phyloP scores from a whole-genome alignment of 2,329 filamentous ascomycete genomes.

The Paecilomyces dactylethromorphus region DNA sequence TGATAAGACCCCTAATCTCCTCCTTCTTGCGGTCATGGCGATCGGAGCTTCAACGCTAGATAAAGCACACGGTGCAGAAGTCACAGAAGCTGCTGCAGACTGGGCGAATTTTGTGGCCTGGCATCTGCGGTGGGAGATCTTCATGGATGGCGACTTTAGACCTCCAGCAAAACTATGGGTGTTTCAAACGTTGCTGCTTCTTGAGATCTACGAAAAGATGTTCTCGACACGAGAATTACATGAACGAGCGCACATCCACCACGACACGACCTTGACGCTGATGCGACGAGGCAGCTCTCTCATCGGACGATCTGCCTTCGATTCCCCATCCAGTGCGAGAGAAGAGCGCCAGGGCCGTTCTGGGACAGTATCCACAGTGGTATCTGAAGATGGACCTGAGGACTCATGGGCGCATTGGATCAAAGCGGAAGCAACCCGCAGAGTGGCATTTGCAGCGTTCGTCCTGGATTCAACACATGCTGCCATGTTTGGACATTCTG shows the following conservation, averaged over 20 bases:
- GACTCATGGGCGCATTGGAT: slow-evolving; percentile 98
- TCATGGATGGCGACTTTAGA: slow-evolving; percentile 82
- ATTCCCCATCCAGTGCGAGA: slow-evolving; percentile 71
- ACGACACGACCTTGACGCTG: slow-evolving; percentile 87
- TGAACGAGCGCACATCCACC: slow-evolving; percentile 92
- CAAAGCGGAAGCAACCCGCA: slow-evolving; percentile 80
- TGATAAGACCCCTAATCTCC: slow-evolving; percentile 74
- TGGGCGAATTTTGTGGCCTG: slow-evolving; percentile 85
- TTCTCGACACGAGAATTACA: slow-evolving; percentile 87
- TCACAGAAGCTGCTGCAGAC: slow-evolving; percentile 70
- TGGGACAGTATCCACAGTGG: slow-evolving; percentile 43
- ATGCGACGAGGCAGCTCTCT: slow-evolving; percentile 92
- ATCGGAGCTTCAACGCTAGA: slow-evolving; percentile 88
- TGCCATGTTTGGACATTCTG: slow-evolving; percentile 96
- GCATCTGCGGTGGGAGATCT: slow-evolving; percentile 93
- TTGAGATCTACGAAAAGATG: slow-evolving; percentile 97
- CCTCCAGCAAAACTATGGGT: slow-evolving; percentile 94
- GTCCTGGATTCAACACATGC: slow-evolving; percentile 93
- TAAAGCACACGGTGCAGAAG: slow-evolving; percentile 66
- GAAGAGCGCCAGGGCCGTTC: slow-evolving; percentile 48
- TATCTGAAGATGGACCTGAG: slow-evolving; percentile 63
- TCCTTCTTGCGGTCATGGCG: slow-evolving; percentile 83
- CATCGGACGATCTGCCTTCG: slow-evolving; percentile 75
- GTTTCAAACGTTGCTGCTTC: slow-evolving; percentile 80
- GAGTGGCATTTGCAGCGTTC: slow-evolving; percentile 89